These are phyloP conservation scores for Selenicereus undatus DNA, from an alignment of 148 eudicot species.

Conservation along the genomic window DNA sequence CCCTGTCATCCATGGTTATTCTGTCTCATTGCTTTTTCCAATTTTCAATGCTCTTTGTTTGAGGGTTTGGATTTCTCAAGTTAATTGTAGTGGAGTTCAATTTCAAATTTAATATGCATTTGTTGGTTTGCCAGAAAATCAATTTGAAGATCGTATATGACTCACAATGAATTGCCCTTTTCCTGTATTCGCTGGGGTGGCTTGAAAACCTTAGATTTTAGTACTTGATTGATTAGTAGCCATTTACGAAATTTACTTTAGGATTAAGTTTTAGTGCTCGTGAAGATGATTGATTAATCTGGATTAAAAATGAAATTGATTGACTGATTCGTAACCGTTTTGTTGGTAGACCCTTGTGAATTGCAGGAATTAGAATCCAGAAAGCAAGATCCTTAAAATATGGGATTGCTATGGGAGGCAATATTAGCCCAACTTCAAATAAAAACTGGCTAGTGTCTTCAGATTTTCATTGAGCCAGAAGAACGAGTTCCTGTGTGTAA, in stretches of 20 bases:
- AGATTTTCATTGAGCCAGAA: neutral
- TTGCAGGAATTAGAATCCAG: neutral
- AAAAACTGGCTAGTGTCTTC: neutral
- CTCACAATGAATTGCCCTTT: neutral
- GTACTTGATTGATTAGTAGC: neutral
- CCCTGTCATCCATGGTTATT: conserved; percentile 17
- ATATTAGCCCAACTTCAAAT: neutral
- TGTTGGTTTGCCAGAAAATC: neutral
- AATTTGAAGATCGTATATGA: neutral
- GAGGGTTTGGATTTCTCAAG: neutral
- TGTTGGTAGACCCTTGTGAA: neutral
- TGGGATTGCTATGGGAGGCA: neutral
- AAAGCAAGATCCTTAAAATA: neutral
- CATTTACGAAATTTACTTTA: no score
- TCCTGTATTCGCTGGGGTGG: neutral
- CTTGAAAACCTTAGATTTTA: neutral
- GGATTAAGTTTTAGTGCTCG: no score
- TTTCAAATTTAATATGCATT: neutral
- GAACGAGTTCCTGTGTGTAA: neutral
- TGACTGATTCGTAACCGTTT: neutral
- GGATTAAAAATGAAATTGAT: no score
- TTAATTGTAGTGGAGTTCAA: neutral
- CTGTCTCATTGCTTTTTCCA: neutral
- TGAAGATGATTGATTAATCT: no score
- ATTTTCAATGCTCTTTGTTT: neutral